phyloP scores from a whole-genome alignment of 1,284 basidiomycete species.

The Puccinia triticina region DNA sequence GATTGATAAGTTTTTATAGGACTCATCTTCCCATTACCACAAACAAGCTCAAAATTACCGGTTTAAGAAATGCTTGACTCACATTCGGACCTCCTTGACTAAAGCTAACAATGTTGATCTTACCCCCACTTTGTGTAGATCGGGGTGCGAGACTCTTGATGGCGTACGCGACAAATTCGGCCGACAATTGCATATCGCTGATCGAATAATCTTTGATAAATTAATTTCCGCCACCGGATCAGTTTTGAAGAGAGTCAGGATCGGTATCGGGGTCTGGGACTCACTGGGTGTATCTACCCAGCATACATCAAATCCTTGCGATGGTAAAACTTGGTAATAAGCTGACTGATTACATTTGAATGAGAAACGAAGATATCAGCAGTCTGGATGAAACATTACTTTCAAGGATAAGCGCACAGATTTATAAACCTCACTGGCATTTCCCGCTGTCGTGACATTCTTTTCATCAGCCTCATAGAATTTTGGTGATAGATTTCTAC shows the following conservation, averaged over 20 bases:
- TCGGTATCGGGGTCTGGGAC: not conserved
- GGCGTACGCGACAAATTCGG: conserved; percentile 59
- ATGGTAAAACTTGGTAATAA: conserved; percentile 40
- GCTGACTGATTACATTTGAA: not conserved
- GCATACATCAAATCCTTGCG: conserved; percentile 59
- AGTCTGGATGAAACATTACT: not conserved
- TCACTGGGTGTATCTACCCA: conserved; percentile 58
- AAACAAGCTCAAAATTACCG: not conserved
- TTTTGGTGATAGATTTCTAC: not conserved
- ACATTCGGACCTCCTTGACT: conserved; percentile 57
- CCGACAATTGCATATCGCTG: conserved; percentile 57
- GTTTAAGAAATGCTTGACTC: conserved; percentile 53
- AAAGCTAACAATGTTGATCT: conserved; percentile 59
- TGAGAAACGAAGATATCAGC: not conserved
- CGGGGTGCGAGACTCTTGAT: conserved; percentile 56
- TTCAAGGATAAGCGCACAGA: not conserved
- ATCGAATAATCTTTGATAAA: conserved; percentile 52
- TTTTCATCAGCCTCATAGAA: not conserved
- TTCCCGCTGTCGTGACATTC: not conserved
- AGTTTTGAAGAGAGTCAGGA: not conserved
- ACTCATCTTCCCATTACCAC: too few relatives aligned
- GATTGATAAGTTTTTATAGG: not conserved
- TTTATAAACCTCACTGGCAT: not conserved
- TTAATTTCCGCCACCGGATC: not conserved
- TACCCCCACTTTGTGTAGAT: conserved; percentile 55